A percentile compares a stretch with the other conserved stretches of the same genome.
These are phyloP conservation scores for Ustilago curta DNA, from an alignment of 1,284 basidiomycete genomes.

Conservation along the genomic window DNA sequence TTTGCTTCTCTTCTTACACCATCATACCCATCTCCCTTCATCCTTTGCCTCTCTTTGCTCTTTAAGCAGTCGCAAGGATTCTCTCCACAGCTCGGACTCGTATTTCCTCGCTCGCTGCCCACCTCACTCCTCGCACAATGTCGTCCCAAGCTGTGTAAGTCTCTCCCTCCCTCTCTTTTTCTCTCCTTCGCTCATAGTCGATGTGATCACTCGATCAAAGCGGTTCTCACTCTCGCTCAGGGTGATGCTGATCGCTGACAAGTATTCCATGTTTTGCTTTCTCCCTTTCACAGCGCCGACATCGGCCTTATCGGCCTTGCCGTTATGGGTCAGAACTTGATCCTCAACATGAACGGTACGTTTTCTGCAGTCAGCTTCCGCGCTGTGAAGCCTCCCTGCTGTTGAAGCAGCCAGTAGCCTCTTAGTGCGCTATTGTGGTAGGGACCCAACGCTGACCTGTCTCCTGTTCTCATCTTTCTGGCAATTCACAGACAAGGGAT, in stretches of 20 bases:
- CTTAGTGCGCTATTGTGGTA: neutral
- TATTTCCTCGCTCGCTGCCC: slow-evolving; percentile 42
- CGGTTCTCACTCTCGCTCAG: neutral
- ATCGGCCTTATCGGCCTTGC: slow-evolving; percentile 69
- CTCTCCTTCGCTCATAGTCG: neutral
- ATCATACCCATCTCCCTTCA: slow-evolving; percentile 6
- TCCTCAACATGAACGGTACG: slow-evolving; percentile 69
- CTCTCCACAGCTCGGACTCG: slow-evolving; percentile 34
- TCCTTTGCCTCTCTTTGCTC: slow-evolving; percentile 27
- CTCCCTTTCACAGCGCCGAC: slow-evolving; percentile 54
- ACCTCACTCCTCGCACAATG: slow-evolving; percentile 47
- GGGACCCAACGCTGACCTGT: slow-evolving; percentile 10
- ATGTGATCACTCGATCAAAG: neutral
- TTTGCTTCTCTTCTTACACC: slow-evolving; percentile 13
- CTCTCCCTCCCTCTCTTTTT: neutral
- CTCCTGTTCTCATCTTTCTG: neutral
- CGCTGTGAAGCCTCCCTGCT: neutral
- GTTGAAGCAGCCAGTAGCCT: neutral
- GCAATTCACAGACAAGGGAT: slow-evolving; percentile 83
- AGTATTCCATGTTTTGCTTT: neutral
- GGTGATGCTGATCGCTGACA: slow-evolving; percentile 9
- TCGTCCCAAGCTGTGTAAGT: slow-evolving; percentile 60
- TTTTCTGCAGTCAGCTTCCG: slow-evolving; percentile 4
- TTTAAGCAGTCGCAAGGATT: slow-evolving; percentile 46
- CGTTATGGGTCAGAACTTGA: slow-evolving; percentile 69